These are phyloP conservation scores for Macadamia integrifolia DNA, from an alignment of 164 flowering plant species.

Conservation along the genomic window DNA sequence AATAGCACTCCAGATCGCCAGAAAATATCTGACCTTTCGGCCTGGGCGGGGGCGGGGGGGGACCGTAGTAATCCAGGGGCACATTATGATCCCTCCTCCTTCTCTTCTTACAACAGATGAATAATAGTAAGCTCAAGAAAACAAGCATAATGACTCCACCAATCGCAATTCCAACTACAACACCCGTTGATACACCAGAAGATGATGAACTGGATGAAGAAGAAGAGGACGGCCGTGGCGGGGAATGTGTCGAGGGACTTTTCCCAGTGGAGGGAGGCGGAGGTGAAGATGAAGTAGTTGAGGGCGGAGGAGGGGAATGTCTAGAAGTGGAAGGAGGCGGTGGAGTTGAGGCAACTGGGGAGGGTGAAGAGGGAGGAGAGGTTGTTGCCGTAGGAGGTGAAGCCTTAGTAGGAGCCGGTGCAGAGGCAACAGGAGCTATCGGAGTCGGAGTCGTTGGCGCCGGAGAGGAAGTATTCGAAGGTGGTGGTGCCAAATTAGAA, in stretches of 20 bases:
- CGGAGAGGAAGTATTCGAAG: slow-evolving; percentile 8
- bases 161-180: slow-evolving; percentile 17
- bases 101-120: slow-evolving; percentile 17
- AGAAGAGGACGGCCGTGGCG: background rate
- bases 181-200: slow-evolving; percentile 11
- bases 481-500: slow-evolving; percentile 8
- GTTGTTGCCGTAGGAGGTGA: background rate
- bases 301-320: slow-evolving; percentile 5
- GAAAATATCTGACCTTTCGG: slow-evolving; percentile 16
- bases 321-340: slow-evolving; percentile 12
- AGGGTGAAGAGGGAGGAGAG: slow-evolving; percentile 10
- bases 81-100: slow-evolving; percentile 12
- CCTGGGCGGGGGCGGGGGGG: background rate
- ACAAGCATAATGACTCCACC: slow-evolving; percentile 4
- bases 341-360: slow-evolving; percentile 6
- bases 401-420: background rate
- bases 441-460: slow-evolving; percentile 11
- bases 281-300: background rate
- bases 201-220: background rate
- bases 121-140: slow-evolving; percentile 9
- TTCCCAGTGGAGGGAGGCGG: background rate
- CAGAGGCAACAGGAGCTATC: background rate
- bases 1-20: background rate
- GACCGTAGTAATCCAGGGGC: slow-evolving; percentile 13
- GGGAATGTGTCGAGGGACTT: no score